Base-by-base conservation (phyloP, 2,329 filamentous ascomycete species). In the Coniochaeta ligniaria region DNA sequence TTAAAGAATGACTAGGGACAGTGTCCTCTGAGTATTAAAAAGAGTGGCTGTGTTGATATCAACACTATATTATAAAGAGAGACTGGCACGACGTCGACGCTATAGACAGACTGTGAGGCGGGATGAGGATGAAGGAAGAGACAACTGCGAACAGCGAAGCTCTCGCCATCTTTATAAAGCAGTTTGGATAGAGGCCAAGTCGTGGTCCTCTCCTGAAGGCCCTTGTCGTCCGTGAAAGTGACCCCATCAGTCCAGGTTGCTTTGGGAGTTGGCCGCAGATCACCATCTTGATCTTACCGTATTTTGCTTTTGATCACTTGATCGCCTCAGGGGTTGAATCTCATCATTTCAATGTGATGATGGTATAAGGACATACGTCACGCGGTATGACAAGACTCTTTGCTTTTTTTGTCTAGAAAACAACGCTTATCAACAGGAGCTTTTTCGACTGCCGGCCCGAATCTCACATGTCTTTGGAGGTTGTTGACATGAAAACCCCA, bases 1-100 rank as follows among this genome's bases (percentile, higher is more conserved):
- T 43, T 60, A 41, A 35, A 59, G 58, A 59, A 55, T 43, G 58
- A 38, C 57, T 59, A 36, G 16, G 54, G 26, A 35, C 28, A 36
- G 31, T 36, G 54, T 35, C 35, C 31, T 57, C 4, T n/a, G 35
- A 14, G 38, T 41, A 5, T 41, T n/a, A 9, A 41, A 57, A 38
- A 24, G 54, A 57, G 33, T 57, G 54, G 54, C 28, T 38, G 54
- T 57, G 54, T 57, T 57, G 54, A 38, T 35, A 35, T 57, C 54
- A 57, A 57, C 54, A 57, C 54, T 3, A 31, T 36, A 2, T 24
- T 12, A 31, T 2, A 52, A 52, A 4, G 47, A 52, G 26, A 28
- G 47, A 52, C 22, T 52, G 47, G 47, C 47, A 14, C 26, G 12
- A n/a, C 5, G 26, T 24, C 47, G 54, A 26, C 3, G 31, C 31